Evolutionary conservation across 1,284 basidiomycete genomes (phyloP), one percentile per base, ranked within the genome.

Genomic region (Cryptococcus sp.): DNA sequence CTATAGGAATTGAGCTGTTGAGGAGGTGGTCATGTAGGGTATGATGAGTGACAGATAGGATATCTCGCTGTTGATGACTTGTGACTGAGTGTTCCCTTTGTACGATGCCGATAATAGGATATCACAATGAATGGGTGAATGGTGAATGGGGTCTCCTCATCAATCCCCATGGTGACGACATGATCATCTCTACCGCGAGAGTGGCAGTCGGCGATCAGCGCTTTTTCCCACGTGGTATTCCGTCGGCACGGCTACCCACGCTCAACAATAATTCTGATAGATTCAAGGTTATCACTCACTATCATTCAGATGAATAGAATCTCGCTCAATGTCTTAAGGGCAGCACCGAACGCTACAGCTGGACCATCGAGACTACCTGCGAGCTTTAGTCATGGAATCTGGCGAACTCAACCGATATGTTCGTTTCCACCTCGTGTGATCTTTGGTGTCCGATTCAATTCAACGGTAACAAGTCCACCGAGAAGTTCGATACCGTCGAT

Each of bases 321-420:
- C 30, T 31, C 44, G 10, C 14, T 10, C 11, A n/a, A 11, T 31
- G 11, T 46, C 23, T 53, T 59, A 5, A 37, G 54, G 33, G 46
- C 57, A 49, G 55, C 53, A 37, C 53, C 57, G 4, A 34, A 50
- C 23, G 57, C 57, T 10, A 55, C 53, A 3, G 49, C 57, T 4
- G 57, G 57, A 30, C 57, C 57, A 15, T 58, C 57, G n/a, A 23
- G 49, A 15, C 31, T 52, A 3, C 57, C 53, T 15, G 52, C 56
- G 4, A 46, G 49, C 23, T n/a, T 14, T 32, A n/a, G n/a, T 23
- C 31, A 13, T 34, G n/a, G 30, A n/a, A 10, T 10, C 10, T 41
- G 38, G 38, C 38, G 38, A 41, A n/a, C n/a, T 41, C 38, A 41
- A 41, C 38, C 10, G n/a, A 41, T 10, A 10, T 10, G 38, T 10